Evolutionary conservation across 768 basidiomycete genomes (phyloP).

Genomic region (Phallus indusiatus): DNA sequence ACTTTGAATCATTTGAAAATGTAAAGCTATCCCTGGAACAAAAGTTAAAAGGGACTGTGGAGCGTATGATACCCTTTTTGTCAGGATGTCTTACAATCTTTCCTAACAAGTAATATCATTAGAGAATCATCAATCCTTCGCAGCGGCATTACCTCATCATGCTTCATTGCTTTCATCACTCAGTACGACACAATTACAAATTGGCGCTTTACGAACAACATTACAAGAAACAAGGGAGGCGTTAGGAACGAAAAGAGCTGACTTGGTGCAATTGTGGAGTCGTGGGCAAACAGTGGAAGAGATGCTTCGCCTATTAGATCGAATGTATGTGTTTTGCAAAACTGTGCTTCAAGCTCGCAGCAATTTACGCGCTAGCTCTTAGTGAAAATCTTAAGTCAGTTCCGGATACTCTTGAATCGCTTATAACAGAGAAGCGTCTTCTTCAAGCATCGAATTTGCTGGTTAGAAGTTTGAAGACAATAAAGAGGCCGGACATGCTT

Average conservation of each 20-base stretch:
- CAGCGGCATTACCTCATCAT: slow-evolving; percentile 89
- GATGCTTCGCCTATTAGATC: slow-evolving; percentile 89
- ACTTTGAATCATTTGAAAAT: slow-evolving; percentile 65
- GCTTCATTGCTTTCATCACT: slow-evolving; percentile 67
- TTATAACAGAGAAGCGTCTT: slow-evolving; percentile 94
- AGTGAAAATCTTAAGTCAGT: slow-evolving; percentile 88
- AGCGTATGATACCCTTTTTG: slow-evolving; percentile 45
- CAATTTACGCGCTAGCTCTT: not conserved
- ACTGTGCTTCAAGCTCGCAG: slow-evolving; percentile 13
- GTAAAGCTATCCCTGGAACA: slow-evolving; percentile 71
- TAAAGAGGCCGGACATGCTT: slow-evolving; percentile 85
- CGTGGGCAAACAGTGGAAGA: slow-evolving; percentile 88
- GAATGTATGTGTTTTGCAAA: slow-evolving; percentile 54
- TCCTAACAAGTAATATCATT: slow-evolving; percentile 13
- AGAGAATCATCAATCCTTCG: slow-evolving; percentile 93
- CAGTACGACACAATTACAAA: slow-evolving; percentile 61
- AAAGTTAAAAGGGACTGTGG: slow-evolving; percentile 80
- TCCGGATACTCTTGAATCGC: slow-evolving; percentile 82
- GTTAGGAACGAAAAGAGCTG: slow-evolving; percentile 73
- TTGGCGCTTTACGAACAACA: slow-evolving; percentile 56
- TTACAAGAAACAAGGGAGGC: slow-evolving; percentile 75
- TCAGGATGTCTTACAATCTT: slow-evolving; percentile 9
- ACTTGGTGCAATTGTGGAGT: slow-evolving; percentile 83
- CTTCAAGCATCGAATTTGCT: slow-evolving; percentile 83
- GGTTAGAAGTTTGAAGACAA: slow-evolving; percentile 79